Evolutionary conservation across 371 early-diverging fungal genomes (phyloP), one percentile per base, ranked within the genome.

Genomic region (Blakeslea trispora): DNA sequence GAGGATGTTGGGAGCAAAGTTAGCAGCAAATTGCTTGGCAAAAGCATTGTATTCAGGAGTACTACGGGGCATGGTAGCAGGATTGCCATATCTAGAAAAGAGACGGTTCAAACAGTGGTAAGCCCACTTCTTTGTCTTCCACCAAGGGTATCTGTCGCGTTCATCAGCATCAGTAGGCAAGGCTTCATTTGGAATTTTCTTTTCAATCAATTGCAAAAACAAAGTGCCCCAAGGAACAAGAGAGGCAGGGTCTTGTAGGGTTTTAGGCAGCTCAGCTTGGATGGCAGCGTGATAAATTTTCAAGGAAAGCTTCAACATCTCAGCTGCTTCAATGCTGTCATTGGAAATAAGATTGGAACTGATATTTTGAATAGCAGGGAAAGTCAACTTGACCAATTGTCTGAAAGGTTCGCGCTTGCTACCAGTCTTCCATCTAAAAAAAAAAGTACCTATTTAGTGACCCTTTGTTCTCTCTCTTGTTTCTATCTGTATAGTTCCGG

Each of bases 101-200:
- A 94, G 79, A n/a, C 81, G 82, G 74, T 94, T 91, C 56, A 96
- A 65, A 74, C 89, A 89, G 41, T 85, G 83, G 60, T 86, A 87
- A 4, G 96, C 92, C 96, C 98, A 96, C 57, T 96, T 94, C 74
- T 94, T 94, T 37, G 90, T 91, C 79, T 93, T 93, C 90, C 91
- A 92, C 87, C 89, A 93, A 17, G 86, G 83, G 65, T 89, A 87
- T 61, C 83, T 82, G 53, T 90, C 92, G 32, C 87, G 71, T 35
- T 91, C 94, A 41, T 87, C 89, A 18, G 71, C 67, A 35, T 82
- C 83, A 8, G 81, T 63, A 28, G 87, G 83, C 9, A 86, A 64
- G 5, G 71, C 77, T 17, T 77, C 75, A 11, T 69, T 64, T 17
- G 84, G 83, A 59, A 85, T 77, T 24, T 70, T 55, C 66, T 86